phyloP scores from a whole-genome alignment of 495 filamentous ascomycete genomes.

The Cercophora sp. region DNA sequence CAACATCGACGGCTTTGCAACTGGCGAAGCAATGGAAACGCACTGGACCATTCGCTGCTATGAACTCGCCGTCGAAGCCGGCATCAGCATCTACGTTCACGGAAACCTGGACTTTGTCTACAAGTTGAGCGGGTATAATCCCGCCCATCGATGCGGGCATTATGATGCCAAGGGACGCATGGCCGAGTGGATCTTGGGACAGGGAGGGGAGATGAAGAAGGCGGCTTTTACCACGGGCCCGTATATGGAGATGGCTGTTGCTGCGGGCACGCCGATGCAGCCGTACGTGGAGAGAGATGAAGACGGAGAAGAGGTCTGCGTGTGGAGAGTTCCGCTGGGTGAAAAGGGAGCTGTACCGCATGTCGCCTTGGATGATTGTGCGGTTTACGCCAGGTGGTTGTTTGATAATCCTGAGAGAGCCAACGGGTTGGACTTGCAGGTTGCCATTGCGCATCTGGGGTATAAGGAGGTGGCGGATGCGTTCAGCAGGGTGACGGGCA shows the following conservation, averaged over 20 bases:
- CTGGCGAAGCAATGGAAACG: slow-evolving; percentile 51
- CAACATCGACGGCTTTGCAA: slow-evolving; percentile 53
- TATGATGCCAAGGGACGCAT: slow-evolving; percentile 54
- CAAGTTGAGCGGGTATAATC: slow-evolving; percentile 44
- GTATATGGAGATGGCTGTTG: slow-evolving; percentile 52
- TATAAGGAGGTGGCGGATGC: slow-evolving; percentile 45
- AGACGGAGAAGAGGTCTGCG: slow-evolving; percentile 29
- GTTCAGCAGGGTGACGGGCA: slow-evolving; percentile 51
- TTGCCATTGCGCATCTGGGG: slow-evolving; percentile 45
- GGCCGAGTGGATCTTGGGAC: slow-evolving; percentile 41
- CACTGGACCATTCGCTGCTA: slow-evolving; percentile 55
- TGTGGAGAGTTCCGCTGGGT: slow-evolving; percentile 42
- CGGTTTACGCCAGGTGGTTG: slow-evolving; percentile 51
- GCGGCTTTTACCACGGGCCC: slow-evolving; percentile 50
- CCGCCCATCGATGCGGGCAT: slow-evolving; percentile 46
- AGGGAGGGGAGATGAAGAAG: slow-evolving; percentile 37
- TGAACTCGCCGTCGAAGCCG: slow-evolving; percentile 48
- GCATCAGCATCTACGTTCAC: slow-evolving; percentile 51
- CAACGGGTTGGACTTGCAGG: slow-evolving; percentile 48
- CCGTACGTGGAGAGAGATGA: slow-evolving; percentile 35
- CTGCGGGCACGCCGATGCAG: slow-evolving; percentile 31
- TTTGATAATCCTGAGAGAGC: slow-evolving; percentile 48
- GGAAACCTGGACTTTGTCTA: slow-evolving; percentile 45
- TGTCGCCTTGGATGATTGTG: slow-evolving; percentile 51
- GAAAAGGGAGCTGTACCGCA: slow-evolving; percentile 40